phyloP scores from a whole-genome alignment of 2,329 filamentous ascomycete species.

The Peltaster fructicola region DNA sequence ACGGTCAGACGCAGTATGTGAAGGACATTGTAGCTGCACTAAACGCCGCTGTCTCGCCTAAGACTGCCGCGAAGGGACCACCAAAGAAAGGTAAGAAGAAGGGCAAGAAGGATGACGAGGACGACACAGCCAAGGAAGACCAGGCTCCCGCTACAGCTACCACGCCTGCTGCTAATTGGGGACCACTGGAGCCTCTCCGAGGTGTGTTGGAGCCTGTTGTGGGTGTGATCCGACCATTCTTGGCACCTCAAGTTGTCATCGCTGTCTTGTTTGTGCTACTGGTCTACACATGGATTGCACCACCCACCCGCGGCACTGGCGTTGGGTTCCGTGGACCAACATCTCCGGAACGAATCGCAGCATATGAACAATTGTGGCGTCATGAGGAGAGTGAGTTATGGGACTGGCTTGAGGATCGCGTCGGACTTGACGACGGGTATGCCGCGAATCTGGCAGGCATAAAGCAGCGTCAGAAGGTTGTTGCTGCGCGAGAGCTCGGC shows the following conservation, averaged over 20 bases:
- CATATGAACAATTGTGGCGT: constrained; percentile 87
- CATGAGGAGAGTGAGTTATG: constrained; percentile 76
- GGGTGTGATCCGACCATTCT: constrained; percentile 50
- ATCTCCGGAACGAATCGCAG: constrained; percentile 50
- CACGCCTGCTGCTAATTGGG: constrained; percentile 42
- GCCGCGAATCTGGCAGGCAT: constrained; percentile 8
- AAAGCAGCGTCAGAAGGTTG: constrained; percentile 12
- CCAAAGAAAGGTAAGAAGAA: constrained; percentile 31
- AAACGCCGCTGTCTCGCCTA: constrained; percentile 53
- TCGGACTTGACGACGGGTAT: constrained; percentile 45
- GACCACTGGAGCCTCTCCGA: constrained; percentile 61
- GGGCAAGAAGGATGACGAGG: constrained; percentile 35
- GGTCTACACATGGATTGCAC: constrained; percentile 48
- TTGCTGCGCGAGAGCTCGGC: constrained; percentile 11
- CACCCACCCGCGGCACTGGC: constrained; percentile 13
- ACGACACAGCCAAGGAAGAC: constrained; percentile 25
- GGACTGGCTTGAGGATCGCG: constrained; percentile 82
- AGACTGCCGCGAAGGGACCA: constrained; percentile 35
- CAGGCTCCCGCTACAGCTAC: constrained; percentile 16
- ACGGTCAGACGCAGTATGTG: constrained; percentile 71
- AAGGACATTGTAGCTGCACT: constrained; percentile 62
- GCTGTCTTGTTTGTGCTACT: constrained; percentile 56
- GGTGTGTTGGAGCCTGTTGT: constrained; percentile 50
- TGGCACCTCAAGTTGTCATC: constrained; percentile 63
- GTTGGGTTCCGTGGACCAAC: constrained; percentile 23